These are phyloP conservation scores for Cercospora berteroae DNA, from an alignment of 2,329 filamentous ascomycete genomes.

Conservation along the genomic window DNA sequence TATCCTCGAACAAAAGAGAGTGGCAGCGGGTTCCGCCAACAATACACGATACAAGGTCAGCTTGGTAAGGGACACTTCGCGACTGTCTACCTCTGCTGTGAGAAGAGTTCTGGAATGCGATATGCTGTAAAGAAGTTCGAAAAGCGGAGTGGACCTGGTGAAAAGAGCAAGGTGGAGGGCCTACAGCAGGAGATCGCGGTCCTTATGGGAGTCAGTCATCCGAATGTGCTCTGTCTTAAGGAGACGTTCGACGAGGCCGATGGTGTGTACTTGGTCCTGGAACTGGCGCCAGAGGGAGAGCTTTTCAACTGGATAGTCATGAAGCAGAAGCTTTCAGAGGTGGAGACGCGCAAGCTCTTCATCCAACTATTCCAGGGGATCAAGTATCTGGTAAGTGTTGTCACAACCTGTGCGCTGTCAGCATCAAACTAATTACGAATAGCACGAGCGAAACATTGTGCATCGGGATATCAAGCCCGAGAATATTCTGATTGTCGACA, in stretches of 20 bases:
- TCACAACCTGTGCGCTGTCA: slow-evolving; percentile 24
- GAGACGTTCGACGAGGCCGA: slow-evolving; percentile 92
- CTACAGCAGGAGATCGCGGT: slow-evolving; percentile 95
- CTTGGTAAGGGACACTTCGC: slow-evolving; percentile 95
- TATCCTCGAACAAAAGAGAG: slow-evolving; percentile 71
- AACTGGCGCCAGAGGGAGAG: slow-evolving; percentile 88
- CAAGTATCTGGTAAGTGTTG: slow-evolving; percentile 77
- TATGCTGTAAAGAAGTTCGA: slow-evolving; percentile 96
- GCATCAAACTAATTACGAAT: slow-evolving; percentile 12
- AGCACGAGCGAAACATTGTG: slow-evolving; percentile 97
- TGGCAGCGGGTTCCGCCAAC: slow-evolving; percentile 76
- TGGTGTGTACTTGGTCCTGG: slow-evolving; percentile 85
- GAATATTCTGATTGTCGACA: slow-evolving; percentile 87
- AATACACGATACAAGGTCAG: slow-evolving; percentile 80
- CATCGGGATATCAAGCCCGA: slow-evolving; percentile 98
- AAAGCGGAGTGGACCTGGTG: slow-evolving; percentile 76
- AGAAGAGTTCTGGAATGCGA: slow-evolving; percentile 75
- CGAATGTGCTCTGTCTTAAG: slow-evolving; percentile 87
- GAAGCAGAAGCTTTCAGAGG: slow-evolving; percentile 83
- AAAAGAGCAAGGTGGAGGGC: slow-evolving; percentile 78
- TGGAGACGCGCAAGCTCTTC: slow-evolving; percentile 82
- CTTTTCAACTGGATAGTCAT: slow-evolving; percentile 92
- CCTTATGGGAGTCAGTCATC: slow-evolving; percentile 94
- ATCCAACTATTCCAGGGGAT: slow-evolving; percentile 87
- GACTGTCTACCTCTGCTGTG: slow-evolving; percentile 85